Percentiles rank a stretch among this genome's conserved stretches.
Evolutionary conservation across 306 rosid genomes (phyloP).

Genomic region (Trifolium subterraneum): DNA sequence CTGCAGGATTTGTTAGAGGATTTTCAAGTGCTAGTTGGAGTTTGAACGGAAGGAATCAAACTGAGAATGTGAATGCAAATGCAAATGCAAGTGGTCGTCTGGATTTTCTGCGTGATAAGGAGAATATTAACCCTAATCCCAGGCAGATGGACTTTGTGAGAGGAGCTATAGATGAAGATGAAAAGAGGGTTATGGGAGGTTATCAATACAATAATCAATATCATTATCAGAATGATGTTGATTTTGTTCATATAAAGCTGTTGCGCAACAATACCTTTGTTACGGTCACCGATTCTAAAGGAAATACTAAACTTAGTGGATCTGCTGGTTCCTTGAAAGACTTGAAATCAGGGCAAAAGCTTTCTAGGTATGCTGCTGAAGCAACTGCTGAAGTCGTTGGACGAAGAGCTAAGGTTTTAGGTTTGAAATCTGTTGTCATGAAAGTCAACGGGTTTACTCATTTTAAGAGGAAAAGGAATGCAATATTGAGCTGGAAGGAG

Average conservation of each 20-base stretch:
- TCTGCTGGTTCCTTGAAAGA: constrained; percentile 36
- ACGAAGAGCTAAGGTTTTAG: constrained; percentile 17
- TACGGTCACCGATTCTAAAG: constrained; percentile 19
- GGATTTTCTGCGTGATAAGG: too few species aligned
- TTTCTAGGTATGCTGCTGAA: constrained; percentile 34
- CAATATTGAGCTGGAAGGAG: constrained; percentile 34
- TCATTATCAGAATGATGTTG: constrained; percentile 61
- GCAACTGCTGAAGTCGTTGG: constrained; percentile 34
- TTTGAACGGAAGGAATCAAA: neutral
- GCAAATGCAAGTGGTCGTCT: constrained; percentile 30
- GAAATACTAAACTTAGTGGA: constrained; percentile 21
- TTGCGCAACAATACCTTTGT: constrained; percentile 30
- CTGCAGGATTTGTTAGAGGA: constrained; percentile 45
- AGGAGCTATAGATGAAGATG: constrained; percentile 57
- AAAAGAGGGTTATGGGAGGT: constrained; percentile 34
- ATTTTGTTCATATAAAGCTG: constrained; percentile 63
- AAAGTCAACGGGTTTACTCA: constrained; percentile 34
- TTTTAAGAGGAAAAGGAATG: constrained; percentile 20
- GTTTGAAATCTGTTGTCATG: constrained; percentile 33
- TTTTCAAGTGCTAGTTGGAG: constrained; percentile 37
- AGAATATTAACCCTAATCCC: too few species aligned
- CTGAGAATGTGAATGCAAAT: constrained; percentile 28
- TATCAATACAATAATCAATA: constrained; percentile 34
- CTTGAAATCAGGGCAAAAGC: constrained; percentile 31
- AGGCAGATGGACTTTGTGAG: constrained; percentile 74